Evolutionary conservation across 2,329 filamentous ascomycete species (phyloP).

Genomic region (Curvularia sp.): DNA sequence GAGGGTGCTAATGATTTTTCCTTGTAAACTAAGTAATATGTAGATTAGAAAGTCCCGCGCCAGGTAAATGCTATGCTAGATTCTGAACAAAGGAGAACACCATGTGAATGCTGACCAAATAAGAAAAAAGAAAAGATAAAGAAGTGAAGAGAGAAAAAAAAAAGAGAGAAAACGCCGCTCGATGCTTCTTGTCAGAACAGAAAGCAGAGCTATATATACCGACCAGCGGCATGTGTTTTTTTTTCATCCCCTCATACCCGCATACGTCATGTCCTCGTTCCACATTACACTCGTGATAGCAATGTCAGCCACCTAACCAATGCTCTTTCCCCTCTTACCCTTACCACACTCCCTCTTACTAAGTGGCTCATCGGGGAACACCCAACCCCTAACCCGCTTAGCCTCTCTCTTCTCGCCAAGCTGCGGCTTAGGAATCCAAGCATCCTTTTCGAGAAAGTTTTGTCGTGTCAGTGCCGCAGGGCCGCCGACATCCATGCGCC

Average conservation of each 20-base stretch:
- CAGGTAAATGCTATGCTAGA: constrained; percentile 21
- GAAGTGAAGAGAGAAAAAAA: not conserved
- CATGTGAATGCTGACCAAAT: not conserved
- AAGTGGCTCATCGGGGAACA: constrained; percentile 76
- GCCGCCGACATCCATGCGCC: constrained; percentile 75
- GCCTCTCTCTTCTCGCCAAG: constrained; percentile 77
- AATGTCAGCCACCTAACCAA: constrained; percentile 15
- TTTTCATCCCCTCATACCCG: constrained; percentile 2
- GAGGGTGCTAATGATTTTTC: not conserved
- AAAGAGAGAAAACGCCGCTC: constrained; percentile 5
- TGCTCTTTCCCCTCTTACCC: constrained; percentile 41
- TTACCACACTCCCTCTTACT: constrained; percentile 68
- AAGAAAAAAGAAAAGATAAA: not conserved
- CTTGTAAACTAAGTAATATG: constrained; percentile 6
- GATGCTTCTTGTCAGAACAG: constrained; percentile 9
- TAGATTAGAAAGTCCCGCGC: not conserved
- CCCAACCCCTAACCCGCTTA: constrained; percentile 76
- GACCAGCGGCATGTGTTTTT: constrained; percentile 12
- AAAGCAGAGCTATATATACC: constrained; percentile 3
- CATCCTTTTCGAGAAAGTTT: constrained; percentile 73
- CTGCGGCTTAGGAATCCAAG: constrained; percentile 77
- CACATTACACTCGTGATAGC: not conserved
- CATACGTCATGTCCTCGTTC: not conserved
- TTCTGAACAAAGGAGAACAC: not conserved
- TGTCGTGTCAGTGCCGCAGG: constrained; percentile 75